phyloP scores from a whole-genome alignment of 257 asterid species.

The Buddleja alternifolia region DNA sequence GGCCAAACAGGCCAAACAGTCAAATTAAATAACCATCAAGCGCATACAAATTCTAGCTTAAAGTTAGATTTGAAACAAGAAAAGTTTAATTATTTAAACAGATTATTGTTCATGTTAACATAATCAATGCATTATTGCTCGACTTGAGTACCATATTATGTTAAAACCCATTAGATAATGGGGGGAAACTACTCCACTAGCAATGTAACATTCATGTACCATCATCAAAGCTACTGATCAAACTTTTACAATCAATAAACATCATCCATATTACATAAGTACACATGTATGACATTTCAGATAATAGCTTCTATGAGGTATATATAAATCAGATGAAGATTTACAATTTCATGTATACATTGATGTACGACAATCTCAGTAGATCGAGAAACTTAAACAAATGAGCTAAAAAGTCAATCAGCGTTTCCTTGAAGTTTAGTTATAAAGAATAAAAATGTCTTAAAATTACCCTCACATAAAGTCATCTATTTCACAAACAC shows the following conservation, averaged over 20 bases:
- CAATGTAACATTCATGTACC: neutral
- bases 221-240: neutral
- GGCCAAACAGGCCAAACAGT: neutral
- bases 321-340: conserved; percentile 20
- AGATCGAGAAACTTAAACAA: conserved; percentile 2
- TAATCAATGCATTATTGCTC: neutral
- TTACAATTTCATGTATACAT: conserved; percentile 6
- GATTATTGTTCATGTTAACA: neutral
- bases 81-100: neutral
- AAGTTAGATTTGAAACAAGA: neutral
- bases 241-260: neutral
- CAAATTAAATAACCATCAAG: neutral
- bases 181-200: neutral
- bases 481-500: conserved; percentile 6
- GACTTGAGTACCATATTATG: neutral
- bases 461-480: too few species aligned
- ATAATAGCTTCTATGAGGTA: neutral
- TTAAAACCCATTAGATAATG: neutral
- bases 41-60: neutral
- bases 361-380: neutral
- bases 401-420: neutral
- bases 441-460: neutral
- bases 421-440: neutral
- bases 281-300: neutral
- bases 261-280: neutral